phyloP scores from a whole-genome alignment of 73 alveolate species.

The Uronychia setigera region DNA sequence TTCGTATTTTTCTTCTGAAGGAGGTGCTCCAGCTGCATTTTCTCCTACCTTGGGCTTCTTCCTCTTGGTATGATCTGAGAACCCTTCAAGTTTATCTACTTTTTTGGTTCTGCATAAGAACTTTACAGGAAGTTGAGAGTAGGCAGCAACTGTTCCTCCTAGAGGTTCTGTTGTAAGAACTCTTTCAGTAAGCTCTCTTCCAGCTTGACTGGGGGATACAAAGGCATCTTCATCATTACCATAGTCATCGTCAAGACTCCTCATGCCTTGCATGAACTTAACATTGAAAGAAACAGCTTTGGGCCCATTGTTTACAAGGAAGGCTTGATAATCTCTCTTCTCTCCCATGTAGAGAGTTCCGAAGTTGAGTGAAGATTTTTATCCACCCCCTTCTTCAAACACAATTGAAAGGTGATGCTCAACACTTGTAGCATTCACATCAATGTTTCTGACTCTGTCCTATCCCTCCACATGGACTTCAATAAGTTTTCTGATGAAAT shows the following conservation, averaged over 20 bases:
- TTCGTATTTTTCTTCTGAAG: constrained; percentile 58
- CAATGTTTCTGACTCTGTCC: constrained; percentile 92
- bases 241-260: constrained; percentile 85
- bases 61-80: constrained; percentile 58
- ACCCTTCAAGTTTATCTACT: constrained; percentile 75
- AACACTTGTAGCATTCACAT: constrained; percentile 96
- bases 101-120: constrained; percentile 92
- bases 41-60: constrained; percentile 58
- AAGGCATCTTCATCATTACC: constrained; percentile 85
- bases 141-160: constrained; percentile 92
- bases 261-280: constrained; percentile 87
- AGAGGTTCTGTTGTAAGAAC: constrained; percentile 95
- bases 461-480: constrained; percentile 95
- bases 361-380: constrained; percentile 91
- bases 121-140: constrained; percentile 86
- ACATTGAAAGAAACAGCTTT: constrained; percentile 83
- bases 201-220: constrained; percentile 93
- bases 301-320: constrained; percentile 97
- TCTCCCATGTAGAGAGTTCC: constrained; percentile 97
- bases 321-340: constrained; percentile 88
- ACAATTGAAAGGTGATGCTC: constrained; percentile 87
- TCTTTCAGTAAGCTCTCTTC: constrained; percentile 94
- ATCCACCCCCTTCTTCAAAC: constrained; percentile 92
- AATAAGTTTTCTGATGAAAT: constrained; percentile 90
- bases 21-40: constrained; percentile 62